These are phyloP conservation scores for Phlegmacium glaucopus DNA, from an alignment of 768 basidiomycete species.

Conservation along the genomic window DNA sequence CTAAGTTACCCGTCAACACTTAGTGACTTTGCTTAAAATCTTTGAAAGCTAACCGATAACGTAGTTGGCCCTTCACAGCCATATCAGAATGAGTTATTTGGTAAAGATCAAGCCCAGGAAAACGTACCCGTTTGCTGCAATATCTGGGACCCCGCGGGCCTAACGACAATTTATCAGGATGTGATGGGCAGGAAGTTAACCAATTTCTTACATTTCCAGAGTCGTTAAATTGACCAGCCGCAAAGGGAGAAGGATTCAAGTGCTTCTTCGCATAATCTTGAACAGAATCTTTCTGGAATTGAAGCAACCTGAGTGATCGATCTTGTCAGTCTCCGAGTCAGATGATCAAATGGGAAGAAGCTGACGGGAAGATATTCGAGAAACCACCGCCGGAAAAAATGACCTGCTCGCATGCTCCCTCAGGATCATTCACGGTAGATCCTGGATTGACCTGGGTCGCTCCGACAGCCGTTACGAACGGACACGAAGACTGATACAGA, in stretches of 20 bases:
- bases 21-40: neutral
- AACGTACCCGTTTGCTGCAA: conserved; percentile 46
- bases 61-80: conserved; percentile 31
- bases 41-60: conserved; percentile 27
- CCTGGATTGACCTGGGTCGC: conserved; percentile 45
- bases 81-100: neutral
- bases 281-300: conserved; percentile 43
- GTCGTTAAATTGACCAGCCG: conserved; percentile 41
- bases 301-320: conserved; percentile 22
- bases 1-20: conserved; percentile 8
- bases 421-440: conserved; percentile 40
- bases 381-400: conserved; percentile 54
- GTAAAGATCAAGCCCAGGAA: neutral
- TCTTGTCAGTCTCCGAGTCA: too few relatives aligned
- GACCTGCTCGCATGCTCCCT: conserved; percentile 41
- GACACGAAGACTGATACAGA: conserved; percentile 35
- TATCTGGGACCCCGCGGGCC: conserved; percentile 48
- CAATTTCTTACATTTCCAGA: conserved; percentile 30
- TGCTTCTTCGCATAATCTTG: conserved; percentile 33
- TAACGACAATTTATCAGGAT: conserved; percentile 8
- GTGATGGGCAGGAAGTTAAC: neutral
- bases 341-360: neutral
- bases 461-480: conserved; percentile 53
- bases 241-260: conserved; percentile 34
- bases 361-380: conserved; percentile 39